Evolutionary conservation across 1,284 basidiomycete genomes (phyloP), one percentile per base, ranked within the genome.

Genomic region (Peniophora sp.): DNA sequence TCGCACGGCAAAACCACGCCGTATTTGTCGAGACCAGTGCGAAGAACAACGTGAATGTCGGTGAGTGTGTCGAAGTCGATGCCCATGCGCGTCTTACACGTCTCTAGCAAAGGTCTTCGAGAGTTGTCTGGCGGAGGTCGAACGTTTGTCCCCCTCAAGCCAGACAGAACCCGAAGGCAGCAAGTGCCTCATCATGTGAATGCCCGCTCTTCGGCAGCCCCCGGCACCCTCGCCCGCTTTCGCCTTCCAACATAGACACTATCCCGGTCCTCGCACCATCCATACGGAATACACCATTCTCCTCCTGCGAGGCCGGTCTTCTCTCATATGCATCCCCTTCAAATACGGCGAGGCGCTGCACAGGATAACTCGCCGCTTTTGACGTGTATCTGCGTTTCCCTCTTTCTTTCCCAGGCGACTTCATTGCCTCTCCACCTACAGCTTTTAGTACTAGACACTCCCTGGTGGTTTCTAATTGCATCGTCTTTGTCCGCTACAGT

Each of bases 11-110:
- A 52, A 81, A 87, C 55, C 78, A 82, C 48, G 85, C 90, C 3
- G 85, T 85, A 15, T 96, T 85, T 70, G 74, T 94, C 51, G 94
- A 97, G 68, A 88, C 91, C 8, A 92, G 88, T 59, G 92, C 94
- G 42, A 92, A 92, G 74, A 79, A 84, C 58, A 92, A 94, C 58
- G 69, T 84, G 67, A 96, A 97, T 68, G 88, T 97, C 58, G 79
- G 92, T 93, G 61, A 69, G 92, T 85, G 42, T 45, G 44, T 42
- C 45, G 24, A 47, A 42, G 49, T 35, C 47, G 10, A 43, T 49
- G 45, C 35, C 47, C 34, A 36, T 24, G 18, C 42, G 48, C 34
- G 47, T 41, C 37, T 50, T 55, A 36, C 43, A 47, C 14, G 45
- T 36, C 53, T 50, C 44, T 60, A 94, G 92, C 76, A 68, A 85